These are phyloP conservation scores for Acanthamoeba lenticulata DNA, from an alignment of 208 protist genomes.

Conservation along the genomic window DNA sequence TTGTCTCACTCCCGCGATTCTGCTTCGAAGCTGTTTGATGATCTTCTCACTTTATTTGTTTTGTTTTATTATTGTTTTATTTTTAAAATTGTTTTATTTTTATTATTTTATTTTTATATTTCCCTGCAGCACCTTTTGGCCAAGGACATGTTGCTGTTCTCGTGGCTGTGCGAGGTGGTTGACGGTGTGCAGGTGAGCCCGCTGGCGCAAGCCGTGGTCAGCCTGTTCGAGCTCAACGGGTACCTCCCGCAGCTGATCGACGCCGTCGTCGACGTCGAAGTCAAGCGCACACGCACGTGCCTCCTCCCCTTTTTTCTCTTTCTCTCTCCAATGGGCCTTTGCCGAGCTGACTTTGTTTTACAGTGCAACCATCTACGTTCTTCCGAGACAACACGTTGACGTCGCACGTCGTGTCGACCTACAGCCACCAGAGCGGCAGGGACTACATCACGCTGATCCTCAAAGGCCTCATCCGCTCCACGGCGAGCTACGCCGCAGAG, in stretches of 20 bases:
- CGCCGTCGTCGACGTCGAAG: not conserved
- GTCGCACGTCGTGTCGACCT: slow-evolving; percentile 15
- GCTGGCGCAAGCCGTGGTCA: not conserved
- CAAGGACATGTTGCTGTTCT: slow-evolving; percentile 8
- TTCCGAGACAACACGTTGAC: slow-evolving; percentile 56
- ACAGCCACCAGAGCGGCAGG: not conserved
- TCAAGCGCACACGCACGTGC: slow-evolving; percentile 1
- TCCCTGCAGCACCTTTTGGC: not conserved
- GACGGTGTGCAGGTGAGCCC: not conserved
- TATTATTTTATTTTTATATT: not conserved
- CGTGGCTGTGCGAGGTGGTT: slow-evolving; percentile 6
- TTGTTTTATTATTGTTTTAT: too few relatives aligned
- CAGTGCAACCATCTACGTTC: slow-evolving; percentile 34
- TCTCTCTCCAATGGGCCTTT: not conserved
- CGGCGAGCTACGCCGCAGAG: not conserved
- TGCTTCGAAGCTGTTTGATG: not conserved
- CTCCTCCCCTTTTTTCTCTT: not conserved
- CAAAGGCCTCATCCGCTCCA: not conserved
- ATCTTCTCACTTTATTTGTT: not conserved
- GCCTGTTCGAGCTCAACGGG: not conserved
- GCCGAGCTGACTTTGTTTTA: not conserved
- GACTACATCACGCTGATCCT: slow-evolving; percentile 1
- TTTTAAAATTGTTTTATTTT: not conserved
- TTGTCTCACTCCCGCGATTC: not conserved
- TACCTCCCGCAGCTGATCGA: not conserved